These are phyloP conservation scores for Pythium sp. DNA, from an alignment of 352 stramenopile genomes.

Conservation along the genomic window DNA sequence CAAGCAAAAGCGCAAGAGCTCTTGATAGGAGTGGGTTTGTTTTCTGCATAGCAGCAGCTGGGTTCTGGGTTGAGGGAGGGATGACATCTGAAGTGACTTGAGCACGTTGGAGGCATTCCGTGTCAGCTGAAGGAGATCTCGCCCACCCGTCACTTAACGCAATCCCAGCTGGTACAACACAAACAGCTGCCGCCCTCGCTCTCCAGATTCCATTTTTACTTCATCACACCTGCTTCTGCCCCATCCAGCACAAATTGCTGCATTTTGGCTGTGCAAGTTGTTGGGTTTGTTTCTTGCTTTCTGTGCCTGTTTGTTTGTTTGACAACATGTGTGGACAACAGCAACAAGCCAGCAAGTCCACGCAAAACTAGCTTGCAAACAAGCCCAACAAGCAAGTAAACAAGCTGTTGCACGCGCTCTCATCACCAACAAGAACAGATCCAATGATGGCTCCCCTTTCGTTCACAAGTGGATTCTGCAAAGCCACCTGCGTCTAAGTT, in stretches of 20 bases:
- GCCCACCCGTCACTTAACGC: slow-evolving; percentile 7
- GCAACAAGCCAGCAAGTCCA: neutral
- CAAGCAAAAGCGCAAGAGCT: slow-evolving; percentile 2
- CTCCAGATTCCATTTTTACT: slow-evolving; percentile 8
- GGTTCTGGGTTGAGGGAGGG: slow-evolving; percentile 6
- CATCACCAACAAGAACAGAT: neutral
- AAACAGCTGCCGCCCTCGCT: slow-evolving; percentile 12
- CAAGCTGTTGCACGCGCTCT: too few relatives aligned
- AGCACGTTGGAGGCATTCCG: neutral
- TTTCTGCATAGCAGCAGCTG: slow-evolving; percentile 10
- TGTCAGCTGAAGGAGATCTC: neutral
- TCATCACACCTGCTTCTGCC: neutral
- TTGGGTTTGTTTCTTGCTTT: neutral
- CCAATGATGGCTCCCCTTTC: neutral
- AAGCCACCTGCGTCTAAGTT: neutral
- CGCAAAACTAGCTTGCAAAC: neutral
- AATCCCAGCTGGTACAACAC: slow-evolving; percentile 8
- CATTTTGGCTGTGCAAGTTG: neutral
- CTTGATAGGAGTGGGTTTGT: slow-evolving; percentile 6
- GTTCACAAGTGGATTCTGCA: slow-evolving; percentile 2
- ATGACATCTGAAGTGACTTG: neutral
- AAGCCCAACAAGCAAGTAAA: neutral
- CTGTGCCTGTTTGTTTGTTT: neutral
- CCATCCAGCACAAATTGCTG: neutral
- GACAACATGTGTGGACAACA: neutral